A percentile compares a stretch with the other conserved stretches of the same genome.
phyloP scores from a whole-genome alignment of 2,329 filamentous ascomycete genomes.

The Hypoxylon sp. region DNA sequence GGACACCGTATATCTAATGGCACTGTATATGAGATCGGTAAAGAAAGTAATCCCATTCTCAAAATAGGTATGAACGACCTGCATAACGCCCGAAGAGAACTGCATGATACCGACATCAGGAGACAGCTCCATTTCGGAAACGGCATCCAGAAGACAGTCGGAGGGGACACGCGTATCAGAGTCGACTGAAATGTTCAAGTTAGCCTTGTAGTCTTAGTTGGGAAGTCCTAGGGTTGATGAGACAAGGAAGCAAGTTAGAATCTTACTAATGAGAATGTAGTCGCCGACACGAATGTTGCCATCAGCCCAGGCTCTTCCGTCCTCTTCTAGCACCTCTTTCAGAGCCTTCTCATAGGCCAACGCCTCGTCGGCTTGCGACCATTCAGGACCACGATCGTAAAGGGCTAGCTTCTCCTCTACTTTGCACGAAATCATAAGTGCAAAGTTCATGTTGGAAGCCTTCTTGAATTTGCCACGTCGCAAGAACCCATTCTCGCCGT shows the following conservation, averaged over 20 bases:
- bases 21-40: conserved; percentile 82
- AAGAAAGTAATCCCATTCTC: conserved; percentile 82
- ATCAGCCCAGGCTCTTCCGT: conserved; percentile 70
- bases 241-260: neutral
- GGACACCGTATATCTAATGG: conserved; percentile 78
- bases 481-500: conserved; percentile 74
- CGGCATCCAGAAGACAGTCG: conserved; percentile 79
- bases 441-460: conserved; percentile 83
- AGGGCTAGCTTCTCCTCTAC: conserved; percentile 72
- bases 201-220: conserved; percentile 15
- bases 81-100: conserved; percentile 82
- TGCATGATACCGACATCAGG: conserved; percentile 81
- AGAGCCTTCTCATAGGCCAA: conserved; percentile 66
- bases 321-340: conserved; percentile 66
- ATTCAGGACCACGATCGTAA: conserved; percentile 61
- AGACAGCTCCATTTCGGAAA: conserved; percentile 78
- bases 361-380: conserved; percentile 62
- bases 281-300: conserved; percentile 74
- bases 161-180: conserved; percentile 78
- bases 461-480: conserved; percentile 77
- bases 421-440: conserved; percentile 71
- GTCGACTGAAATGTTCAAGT: conserved; percentile 62
- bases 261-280: conserved; percentile 71
- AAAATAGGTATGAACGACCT: conserved; percentile 79
- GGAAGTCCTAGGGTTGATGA: neutral